These are phyloP conservation scores for Mucor plumbeus DNA, from an alignment of 371 early-diverging fungal species.

Conservation along the genomic window DNA sequence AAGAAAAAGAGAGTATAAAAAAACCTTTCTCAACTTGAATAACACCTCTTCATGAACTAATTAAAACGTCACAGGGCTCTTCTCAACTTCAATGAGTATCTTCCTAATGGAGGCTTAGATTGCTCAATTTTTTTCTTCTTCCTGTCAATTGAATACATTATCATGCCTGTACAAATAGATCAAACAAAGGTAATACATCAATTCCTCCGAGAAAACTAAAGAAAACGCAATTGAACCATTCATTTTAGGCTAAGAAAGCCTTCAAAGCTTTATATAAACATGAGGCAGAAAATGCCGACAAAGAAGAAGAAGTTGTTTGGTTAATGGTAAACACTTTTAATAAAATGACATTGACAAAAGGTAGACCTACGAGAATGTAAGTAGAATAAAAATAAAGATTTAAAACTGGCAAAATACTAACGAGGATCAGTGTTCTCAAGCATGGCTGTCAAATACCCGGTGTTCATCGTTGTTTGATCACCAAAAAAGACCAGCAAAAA, in stretches of 20 bases:
- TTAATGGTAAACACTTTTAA: slow-evolving; percentile 42
- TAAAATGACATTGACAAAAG: slow-evolving; percentile 22
- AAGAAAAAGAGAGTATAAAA: slow-evolving; percentile 1
- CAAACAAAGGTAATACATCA: slow-evolving; percentile 22
- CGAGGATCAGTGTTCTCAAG: slow-evolving; percentile 39
- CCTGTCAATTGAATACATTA: not conserved
- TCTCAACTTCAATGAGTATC: not conserved
- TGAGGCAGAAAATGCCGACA: slow-evolving; percentile 24
- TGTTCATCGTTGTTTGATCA: slow-evolving; percentile 76
- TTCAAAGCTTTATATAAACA: slow-evolving; percentile 45
- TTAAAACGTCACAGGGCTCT: slow-evolving; percentile 2
- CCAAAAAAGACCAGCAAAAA: slow-evolving; percentile 82
- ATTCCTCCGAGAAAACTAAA: not conserved
- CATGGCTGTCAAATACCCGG: slow-evolving; percentile 46
- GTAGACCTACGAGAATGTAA: slow-evolving; percentile 45
- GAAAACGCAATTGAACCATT: not conserved
- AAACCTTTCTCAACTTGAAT: not conserved
- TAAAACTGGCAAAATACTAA: not conserved
- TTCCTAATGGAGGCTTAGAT: slow-evolving; percentile 21
- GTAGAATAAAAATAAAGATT: not conserved
- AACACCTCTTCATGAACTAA: not conserved
- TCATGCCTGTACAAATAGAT: slow-evolving; percentile 21
- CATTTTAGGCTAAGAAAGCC: slow-evolving; percentile 37
- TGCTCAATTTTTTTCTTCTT: slow-evolving; percentile 5
- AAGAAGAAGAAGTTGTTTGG: slow-evolving; percentile 41